Percentiles rank a stretch among this genome's conserved stretches.
These are phyloP conservation scores for Eucalyptus urophylla DNA, from an alignment of 345 rosid genomes.

Conservation along the genomic window DNA sequence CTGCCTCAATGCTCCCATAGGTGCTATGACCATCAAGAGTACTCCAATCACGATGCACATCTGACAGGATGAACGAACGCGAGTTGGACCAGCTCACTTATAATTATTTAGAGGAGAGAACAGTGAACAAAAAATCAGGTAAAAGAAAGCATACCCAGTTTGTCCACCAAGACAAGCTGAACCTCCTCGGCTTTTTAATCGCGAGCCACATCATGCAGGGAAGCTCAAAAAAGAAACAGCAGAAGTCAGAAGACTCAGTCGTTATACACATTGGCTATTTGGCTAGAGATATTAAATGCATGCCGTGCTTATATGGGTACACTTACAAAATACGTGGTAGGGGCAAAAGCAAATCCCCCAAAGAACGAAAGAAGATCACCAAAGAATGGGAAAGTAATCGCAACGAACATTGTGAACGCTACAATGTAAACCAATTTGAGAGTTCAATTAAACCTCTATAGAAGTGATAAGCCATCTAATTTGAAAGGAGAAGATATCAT, in stretches of 20 bases:
- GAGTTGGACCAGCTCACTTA: neutral
- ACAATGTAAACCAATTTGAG: neutral
- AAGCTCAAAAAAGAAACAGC: constrained; percentile 8
- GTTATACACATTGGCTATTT: neutral
- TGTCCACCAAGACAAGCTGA: constrained; percentile 49
- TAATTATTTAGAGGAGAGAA: neutral
- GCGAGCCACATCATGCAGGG: constrained; percentile 64
- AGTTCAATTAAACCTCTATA: neutral
- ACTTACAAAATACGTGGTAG: constrained; percentile 58
- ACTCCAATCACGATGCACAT: constrained; percentile 61
- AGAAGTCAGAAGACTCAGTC: neutral
- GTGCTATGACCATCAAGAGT: constrained; percentile 43
- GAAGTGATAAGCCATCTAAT: rapidly evolving
- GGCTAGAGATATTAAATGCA: neutral
- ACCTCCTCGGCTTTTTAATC: constrained; percentile 36
- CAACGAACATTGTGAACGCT: constrained; percentile 57
- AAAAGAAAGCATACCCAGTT: constrained; percentile 40
- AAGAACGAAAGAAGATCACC: constrained; percentile 50
- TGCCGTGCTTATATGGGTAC: neutral
- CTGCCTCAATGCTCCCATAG: constrained; percentile 63
- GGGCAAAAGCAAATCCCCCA: constrained; percentile 72
- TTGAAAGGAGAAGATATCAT: neutral
- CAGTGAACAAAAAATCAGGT: neutral
- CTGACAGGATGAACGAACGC: constrained; percentile 11
- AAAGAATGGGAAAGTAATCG: constrained; percentile 58